These are phyloP conservation scores for Neurospora sp. DNA, from an alignment of 495 filamentous ascomycete genomes.

Conservation along the genomic window DNA sequence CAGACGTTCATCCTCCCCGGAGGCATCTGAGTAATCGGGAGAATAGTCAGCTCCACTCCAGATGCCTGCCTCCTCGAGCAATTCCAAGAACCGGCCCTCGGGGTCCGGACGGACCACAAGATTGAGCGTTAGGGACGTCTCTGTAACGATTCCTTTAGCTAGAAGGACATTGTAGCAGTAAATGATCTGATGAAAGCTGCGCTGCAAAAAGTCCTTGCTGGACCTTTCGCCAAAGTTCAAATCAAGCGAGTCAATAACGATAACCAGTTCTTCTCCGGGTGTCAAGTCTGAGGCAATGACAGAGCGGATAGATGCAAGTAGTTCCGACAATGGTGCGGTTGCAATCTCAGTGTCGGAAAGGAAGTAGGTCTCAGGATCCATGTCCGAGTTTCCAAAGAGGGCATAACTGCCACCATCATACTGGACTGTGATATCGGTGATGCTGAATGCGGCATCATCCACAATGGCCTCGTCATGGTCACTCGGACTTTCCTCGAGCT, in stretches of 20 bases:
- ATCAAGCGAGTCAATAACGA: constrained; percentile 57
- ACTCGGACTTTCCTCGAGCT: background rate
- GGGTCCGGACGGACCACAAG: constrained; percentile 15
- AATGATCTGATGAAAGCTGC: constrained; percentile 38
- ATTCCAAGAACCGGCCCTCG: constrained; percentile 17
- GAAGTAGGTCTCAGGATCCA: constrained; percentile 62
- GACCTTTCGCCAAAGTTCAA: constrained; percentile 56
- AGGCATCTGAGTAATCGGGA: constrained; percentile 2
- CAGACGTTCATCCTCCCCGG: constrained; percentile 2
- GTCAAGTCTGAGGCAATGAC: constrained; percentile 58
- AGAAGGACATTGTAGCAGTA: constrained; percentile 10
- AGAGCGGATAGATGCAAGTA: constrained; percentile 55
- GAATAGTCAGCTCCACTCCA: constrained; percentile 1
- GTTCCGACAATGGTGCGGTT: constrained; percentile 43
- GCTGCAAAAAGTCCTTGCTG: constrained; percentile 14
- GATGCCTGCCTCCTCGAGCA: constrained; percentile 12
- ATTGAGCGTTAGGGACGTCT: constrained; percentile 19
- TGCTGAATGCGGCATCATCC: background rate
- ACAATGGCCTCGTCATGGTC: constrained; percentile 9
- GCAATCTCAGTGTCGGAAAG: constrained; percentile 56
- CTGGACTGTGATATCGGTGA: constrained; percentile 44
- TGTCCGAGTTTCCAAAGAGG: constrained; percentile 56
- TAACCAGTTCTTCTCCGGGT: constrained; percentile 56
- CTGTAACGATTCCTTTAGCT: constrained; percentile 13
- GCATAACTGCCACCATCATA: constrained; percentile 61